Evolutionary conservation across 371 early-diverging fungal species (phyloP).

Genomic region (Basidiobolus heterosporus): DNA sequence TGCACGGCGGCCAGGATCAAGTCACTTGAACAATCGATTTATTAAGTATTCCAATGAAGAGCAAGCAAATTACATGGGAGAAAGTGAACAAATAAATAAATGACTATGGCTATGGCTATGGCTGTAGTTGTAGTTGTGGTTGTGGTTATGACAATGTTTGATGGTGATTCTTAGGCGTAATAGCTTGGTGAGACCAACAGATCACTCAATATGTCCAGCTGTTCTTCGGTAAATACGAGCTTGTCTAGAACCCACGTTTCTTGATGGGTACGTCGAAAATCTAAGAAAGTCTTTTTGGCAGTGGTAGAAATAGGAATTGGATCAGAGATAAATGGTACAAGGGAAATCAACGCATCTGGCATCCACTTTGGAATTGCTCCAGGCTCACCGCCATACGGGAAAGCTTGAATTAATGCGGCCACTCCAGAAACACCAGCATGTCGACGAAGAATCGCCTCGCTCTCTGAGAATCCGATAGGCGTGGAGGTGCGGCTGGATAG

Average conservation of each 20-base stretch:
- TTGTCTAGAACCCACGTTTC: constrained; percentile 87
- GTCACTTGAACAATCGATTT: no score
- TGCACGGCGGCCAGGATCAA: no score
- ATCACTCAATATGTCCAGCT: constrained; percentile 60
- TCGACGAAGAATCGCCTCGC: constrained; percentile 37
- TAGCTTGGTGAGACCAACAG: constrained; percentile 74
- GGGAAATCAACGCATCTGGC: constrained; percentile 55
- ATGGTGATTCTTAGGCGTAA: constrained; percentile 47
- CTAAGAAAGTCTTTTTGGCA: constrained; percentile 70
- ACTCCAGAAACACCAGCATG: constrained; percentile 81
- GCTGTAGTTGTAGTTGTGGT: no score
- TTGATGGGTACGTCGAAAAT: constrained; percentile 81
- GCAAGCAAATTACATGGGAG: no score
- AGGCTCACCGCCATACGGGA: constrained; percentile 51
- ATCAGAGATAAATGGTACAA: constrained; percentile 67
- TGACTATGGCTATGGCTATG: no score
- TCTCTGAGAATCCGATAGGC: constrained; percentile 20
- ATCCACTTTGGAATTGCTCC: constrained; percentile 63
- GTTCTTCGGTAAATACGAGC: constrained; percentile 53
- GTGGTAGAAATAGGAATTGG: constrained; percentile 74
- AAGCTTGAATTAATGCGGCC: constrained; percentile 66
- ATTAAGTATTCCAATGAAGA: no score
- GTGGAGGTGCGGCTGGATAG: no score
- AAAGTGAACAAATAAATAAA: no score
- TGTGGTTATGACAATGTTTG: no score